Percentiles rank a stretch among this genome's conserved stretches.
Evolutionary conservation across 345 rosid genomes (phyloP).

Genomic region (Camelina sativa): DNA sequence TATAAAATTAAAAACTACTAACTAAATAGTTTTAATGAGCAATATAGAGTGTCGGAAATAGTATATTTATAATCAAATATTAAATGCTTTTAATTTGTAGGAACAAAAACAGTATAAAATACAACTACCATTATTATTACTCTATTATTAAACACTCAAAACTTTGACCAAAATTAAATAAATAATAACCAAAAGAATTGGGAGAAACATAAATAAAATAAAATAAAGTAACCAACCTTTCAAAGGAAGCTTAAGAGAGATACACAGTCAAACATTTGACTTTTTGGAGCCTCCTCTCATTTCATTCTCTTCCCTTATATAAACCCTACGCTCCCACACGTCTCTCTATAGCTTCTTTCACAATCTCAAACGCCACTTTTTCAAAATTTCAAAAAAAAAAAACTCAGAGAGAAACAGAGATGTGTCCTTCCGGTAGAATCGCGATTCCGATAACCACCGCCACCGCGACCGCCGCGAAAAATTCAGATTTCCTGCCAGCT

Average conservation of each 20-base stretch:
- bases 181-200: constrained; percentile 1
- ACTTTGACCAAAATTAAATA: not conserved
- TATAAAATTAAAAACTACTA: too few relatives aligned
- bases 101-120: not conserved
- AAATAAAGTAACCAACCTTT: constrained; percentile 5
- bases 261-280: constrained; percentile 26
- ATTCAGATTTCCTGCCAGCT: constrained; percentile 56
- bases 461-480: constrained; percentile 19
- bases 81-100: not conserved
- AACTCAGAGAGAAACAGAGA: not conserved
- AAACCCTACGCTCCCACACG: constrained; percentile 37
- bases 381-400: not conserved
- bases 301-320: constrained; percentile 18
- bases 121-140: too few relatives aligned
- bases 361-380: not conserved
- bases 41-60: too few relatives aligned
- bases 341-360: constrained; percentile 2
- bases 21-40: too few relatives aligned
- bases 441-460: constrained; percentile 20
- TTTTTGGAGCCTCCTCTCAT: not conserved
- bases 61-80: not conserved
- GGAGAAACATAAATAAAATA: not conserved
- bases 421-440: constrained; percentile 59
- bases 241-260: constrained; percentile 10
- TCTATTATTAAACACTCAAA: too few relatives aligned